Base-by-base conservation (phyloP, 164 flowering plant genomes). In the Litsea cubeba region DNA sequence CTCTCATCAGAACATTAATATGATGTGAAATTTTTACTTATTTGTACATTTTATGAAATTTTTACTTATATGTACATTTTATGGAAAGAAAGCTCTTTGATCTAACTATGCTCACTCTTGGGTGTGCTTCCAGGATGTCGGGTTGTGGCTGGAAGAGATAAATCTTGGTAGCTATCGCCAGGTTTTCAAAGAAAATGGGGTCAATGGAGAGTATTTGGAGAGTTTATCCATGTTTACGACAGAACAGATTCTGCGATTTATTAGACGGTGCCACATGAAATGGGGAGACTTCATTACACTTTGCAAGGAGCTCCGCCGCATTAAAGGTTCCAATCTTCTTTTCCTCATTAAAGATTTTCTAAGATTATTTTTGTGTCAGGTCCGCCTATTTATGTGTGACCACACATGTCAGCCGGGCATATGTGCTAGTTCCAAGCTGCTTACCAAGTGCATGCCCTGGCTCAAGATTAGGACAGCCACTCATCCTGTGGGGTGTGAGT, bases 201-300 rank as follows among this genome's bases (percentile, higher is more conserved):
- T 95, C 69, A 95, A 93, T 79, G 99, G 98, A 72, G 97, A 93
- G 72, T 95, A 95, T 77, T 79, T 95, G 84, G 98, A 90, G 76
- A 89, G 98, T 72, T 87, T 95, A 90, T 93, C 98, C 57, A 88
- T 90, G 97, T 93, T 95, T 81, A 91, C 99, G 10, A 93, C 98
- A 54, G 98, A 95, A 77, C 98, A 95, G 79, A 93, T 95, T 78
- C 93, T 95, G 67, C 85, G 97, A 72, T 95, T 95, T 85, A 95
- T 95, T 54, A 84, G 99, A 80, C 86, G 91, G 64, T 91, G 96
- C 82, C 99, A 93, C 83, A 95, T 95, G 98, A 95, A 93, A 83
- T 95, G 99, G 98, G 99, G 98, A 71, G 99, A 95, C 83, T 95
- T 95, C 75, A 95, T 95, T 75, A 93, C 97, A 11, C 87, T 93